These are phyloP conservation scores for Chaetomium globosum DNA, from an alignment of 2,329 filamentous ascomycete species.

Conservation along the genomic window DNA sequence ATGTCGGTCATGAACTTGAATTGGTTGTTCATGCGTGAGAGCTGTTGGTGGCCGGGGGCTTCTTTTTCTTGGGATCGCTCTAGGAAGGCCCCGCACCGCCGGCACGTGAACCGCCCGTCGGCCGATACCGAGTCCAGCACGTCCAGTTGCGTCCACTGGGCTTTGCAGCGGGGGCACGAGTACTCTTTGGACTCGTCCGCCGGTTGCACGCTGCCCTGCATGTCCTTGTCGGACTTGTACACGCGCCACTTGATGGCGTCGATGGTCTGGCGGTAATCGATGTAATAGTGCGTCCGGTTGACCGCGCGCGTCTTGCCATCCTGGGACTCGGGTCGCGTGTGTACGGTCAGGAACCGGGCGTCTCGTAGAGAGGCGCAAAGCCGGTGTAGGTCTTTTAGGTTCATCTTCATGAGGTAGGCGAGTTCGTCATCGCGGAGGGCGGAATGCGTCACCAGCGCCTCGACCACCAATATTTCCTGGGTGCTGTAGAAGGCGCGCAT, in stretches of 20 bases:
- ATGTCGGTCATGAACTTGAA: constrained; percentile 77
- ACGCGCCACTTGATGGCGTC: constrained; percentile 96
- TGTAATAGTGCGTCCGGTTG: constrained; percentile 93
- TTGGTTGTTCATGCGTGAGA: constrained; percentile 74
- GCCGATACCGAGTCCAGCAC: constrained; percentile 75
- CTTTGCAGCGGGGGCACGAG: constrained; percentile 76
- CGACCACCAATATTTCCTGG: constrained; percentile 73
- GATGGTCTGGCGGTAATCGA: constrained; percentile 91
- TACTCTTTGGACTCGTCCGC: constrained; percentile 90
- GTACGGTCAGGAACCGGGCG: constrained; percentile 81
- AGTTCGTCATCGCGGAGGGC: constrained; percentile 85
- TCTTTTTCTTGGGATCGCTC: constrained; percentile 67
- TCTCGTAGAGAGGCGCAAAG: constrained; percentile 82
- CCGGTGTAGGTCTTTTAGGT: constrained; percentile 89
- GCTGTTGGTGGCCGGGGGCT: constrained; percentile 71
- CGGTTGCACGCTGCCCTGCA: constrained; percentile 80
- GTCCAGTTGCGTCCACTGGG: constrained; percentile 87
- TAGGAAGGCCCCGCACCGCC: constrained; percentile 70
- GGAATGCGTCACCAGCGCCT: constrained; percentile 74
- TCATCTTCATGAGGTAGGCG: constrained; percentile 82
- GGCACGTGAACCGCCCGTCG: constrained; percentile 73
- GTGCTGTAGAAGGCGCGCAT: constrained; percentile 76
- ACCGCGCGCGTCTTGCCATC: constrained; percentile 80
- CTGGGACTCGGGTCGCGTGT: constrained; percentile 73
- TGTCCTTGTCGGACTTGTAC: constrained; percentile 82